phyloP scores from a whole-genome alignment of 2,329 filamentous ascomycete genomes.

The Pseudocercospora crystallina region DNA sequence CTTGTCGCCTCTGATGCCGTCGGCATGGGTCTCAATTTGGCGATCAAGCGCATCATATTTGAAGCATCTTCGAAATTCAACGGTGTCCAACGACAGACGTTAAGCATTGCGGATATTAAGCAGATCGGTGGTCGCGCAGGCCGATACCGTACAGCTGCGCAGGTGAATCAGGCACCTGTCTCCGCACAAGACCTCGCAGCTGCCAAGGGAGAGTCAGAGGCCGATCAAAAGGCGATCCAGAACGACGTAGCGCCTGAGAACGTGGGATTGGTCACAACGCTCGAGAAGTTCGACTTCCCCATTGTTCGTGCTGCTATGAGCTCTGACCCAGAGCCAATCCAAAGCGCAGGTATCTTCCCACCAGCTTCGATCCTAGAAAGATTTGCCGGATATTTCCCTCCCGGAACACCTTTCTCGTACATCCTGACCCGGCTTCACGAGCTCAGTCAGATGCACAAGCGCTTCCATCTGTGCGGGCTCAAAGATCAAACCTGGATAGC shows the following conservation, averaged over 20 bases:
- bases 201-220: conserved; percentile 25
- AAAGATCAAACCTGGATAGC: conserved; percentile 65
- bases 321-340: conserved; percentile 64
- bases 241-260: conserved; percentile 13
- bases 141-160: conserved; percentile 71
- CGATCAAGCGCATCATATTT: conserved; percentile 85
- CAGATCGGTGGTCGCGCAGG: conserved; percentile 94
- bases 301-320: conserved; percentile 64
- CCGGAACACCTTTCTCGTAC: conserved; percentile 77
- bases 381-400: conserved; percentile 80
- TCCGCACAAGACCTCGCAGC: conserved; percentile 29
- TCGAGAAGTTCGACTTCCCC: conserved; percentile 68
- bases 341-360: conserved; percentile 71
- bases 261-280: conserved; percentile 73
- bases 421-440: conserved; percentile 74
- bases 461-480: conserved; percentile 70
- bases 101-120: conserved; percentile 78
- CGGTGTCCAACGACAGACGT: conserved; percentile 55
- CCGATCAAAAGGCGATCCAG: conserved; percentile 1
- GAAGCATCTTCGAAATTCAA: conserved; percentile 74
- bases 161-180: conserved; percentile 39
- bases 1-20: conserved; percentile 94
- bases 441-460: conserved; percentile 61
- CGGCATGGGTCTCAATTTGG: conserved; percentile 93
- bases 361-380: conserved; percentile 69